A percentile compares a stretch with the other conserved stretches of the same genome.
These are phyloP conservation scores for Adansonia digitata DNA, from an alignment of 345 rosid species.

Conservation along the genomic window DNA sequence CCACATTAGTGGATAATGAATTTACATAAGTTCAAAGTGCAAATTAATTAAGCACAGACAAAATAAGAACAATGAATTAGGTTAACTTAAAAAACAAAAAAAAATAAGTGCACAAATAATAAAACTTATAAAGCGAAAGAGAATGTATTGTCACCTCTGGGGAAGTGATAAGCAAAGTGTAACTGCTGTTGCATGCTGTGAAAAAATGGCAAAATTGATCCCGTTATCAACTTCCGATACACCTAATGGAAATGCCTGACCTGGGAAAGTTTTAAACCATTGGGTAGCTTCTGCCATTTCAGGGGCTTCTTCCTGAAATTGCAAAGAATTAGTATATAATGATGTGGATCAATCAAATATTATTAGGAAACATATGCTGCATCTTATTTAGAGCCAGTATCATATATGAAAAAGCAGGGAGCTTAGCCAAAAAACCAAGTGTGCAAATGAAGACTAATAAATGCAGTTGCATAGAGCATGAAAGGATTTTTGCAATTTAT, in stretches of 20 bases:
- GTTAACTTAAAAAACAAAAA: background rate
- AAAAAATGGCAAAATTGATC: conserved; percentile 79
- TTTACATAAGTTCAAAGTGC: background rate
- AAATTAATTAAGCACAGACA: background rate
- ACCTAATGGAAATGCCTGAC: conserved; percentile 78
- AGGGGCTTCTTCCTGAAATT: conserved; percentile 49
- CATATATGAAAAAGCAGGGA: background rate
- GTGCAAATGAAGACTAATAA: background rate
- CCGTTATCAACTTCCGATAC: conserved; percentile 70
- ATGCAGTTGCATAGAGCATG: background rate
- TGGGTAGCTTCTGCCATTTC: conserved; percentile 31
- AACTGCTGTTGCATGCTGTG: conserved; percentile 77
- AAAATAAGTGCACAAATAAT: background rate
- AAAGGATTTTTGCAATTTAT: background rate
- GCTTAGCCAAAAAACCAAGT: background rate
- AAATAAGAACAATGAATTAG: background rate
- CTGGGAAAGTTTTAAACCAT: conserved; percentile 48
- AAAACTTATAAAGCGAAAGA: background rate
- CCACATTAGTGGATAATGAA: background rate
- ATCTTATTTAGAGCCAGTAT: background rate
- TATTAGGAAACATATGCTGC: background rate
- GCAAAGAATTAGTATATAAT: background rate
- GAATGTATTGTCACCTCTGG: conserved; percentile 36
- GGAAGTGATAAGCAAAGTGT: conserved; percentile 75
- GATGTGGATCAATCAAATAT: background rate